Base-by-base conservation (phyloP, 371 early-diverging fungal genomes). In the Mucor saturninus region DNA sequence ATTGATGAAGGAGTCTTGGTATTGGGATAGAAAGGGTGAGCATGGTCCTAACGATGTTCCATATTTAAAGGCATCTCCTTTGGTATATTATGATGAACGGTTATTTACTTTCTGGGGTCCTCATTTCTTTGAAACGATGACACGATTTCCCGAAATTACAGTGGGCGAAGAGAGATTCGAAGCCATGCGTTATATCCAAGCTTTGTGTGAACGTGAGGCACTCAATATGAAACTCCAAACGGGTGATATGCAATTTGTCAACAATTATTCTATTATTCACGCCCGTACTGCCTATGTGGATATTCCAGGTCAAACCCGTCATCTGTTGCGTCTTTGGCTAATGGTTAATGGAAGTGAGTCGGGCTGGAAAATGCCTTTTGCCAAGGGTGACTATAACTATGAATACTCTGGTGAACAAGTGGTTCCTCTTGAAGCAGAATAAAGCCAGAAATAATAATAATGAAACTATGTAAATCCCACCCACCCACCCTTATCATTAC, bases 81-180 rank as follows among this genome's bases (percentile, higher is more conserved):
- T 80, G 8, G 62, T 61, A 3, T 77, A 65, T 30, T 72, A 64
- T 52, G 65, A 80, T 54, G 40, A 71, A 9, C 64, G 52, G 5
- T 55, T 80, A 10, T 75, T 75, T 54, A 80, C 80, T 5, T 77
- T 77, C 31, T 80, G 74, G 72, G 76, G 74, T 9, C 80, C 80
- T 13, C 80, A 80, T 53, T 80, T 80, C 46, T 75, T 73, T 42
- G 77, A 77, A 38, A 75, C 80, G 3, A 69, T 80, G 54, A 72
- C 71, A 4, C 71, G 80, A 0, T 75, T 80, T 52, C 71, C 73
- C 13, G 80, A 53, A 4, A 54, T 77, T 4, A 52, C 29, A 2
- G 50, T 77, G 9, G 72, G 68, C 14, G 60, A 64, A 30, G 67
- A 63, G 15, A 69, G 71, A 42, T 72, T 69, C 30, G 77, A 80